A percentile compares a stretch with the other conserved stretches of the same genome.
These are phyloP conservation scores for Candida cerambycidarum DNA, from an alignment of 805 yeast genomes.

Conservation along the genomic window DNA sequence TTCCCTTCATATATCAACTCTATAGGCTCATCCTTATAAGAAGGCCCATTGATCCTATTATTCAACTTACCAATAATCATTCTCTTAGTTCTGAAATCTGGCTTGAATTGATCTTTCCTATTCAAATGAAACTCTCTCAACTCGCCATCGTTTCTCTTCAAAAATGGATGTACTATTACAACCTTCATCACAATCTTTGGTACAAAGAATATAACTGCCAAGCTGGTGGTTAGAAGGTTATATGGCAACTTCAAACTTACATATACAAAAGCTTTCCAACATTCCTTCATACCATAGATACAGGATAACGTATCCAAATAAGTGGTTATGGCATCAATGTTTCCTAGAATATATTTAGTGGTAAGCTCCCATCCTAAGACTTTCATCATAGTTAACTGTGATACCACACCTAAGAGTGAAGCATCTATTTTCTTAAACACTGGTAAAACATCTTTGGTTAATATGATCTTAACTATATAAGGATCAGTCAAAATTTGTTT, in stretches of 20 bases:
- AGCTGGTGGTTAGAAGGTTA: slow-evolving; percentile 13
- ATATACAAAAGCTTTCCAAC: slow-evolving; percentile 3
- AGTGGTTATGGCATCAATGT: slow-evolving; percentile 4
- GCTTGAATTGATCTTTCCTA: background rate
- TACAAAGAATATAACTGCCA: slow-evolving; percentile 19
- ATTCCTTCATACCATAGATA: background rate
- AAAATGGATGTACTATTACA: slow-evolving; percentile 16
- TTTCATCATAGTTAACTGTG: slow-evolving; percentile 8
- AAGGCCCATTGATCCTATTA: background rate
- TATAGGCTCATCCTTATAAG: background rate
- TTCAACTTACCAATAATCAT: slow-evolving; percentile 1
- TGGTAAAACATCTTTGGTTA: slow-evolving; percentile 1
- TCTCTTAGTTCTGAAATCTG: slow-evolving; percentile 1
- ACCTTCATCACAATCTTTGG: slow-evolving; percentile 22
- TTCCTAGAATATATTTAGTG: slow-evolving; percentile 11
- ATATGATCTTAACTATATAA: background rate
- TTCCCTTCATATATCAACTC: background rate
- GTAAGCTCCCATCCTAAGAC: slow-evolving; percentile 18
- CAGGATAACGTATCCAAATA: slow-evolving; percentile 1
- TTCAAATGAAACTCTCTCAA: slow-evolving; percentile 17
- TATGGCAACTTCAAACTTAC: slow-evolving; percentile 18
- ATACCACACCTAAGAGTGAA: background rate
- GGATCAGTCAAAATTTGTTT: slow-evolving; percentile 8
- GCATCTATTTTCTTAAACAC: slow-evolving; percentile 1
- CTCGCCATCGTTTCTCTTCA: background rate